phyloP scores from a whole-genome alignment of 257 asterid genomes.

The Striga asiatica region DNA sequence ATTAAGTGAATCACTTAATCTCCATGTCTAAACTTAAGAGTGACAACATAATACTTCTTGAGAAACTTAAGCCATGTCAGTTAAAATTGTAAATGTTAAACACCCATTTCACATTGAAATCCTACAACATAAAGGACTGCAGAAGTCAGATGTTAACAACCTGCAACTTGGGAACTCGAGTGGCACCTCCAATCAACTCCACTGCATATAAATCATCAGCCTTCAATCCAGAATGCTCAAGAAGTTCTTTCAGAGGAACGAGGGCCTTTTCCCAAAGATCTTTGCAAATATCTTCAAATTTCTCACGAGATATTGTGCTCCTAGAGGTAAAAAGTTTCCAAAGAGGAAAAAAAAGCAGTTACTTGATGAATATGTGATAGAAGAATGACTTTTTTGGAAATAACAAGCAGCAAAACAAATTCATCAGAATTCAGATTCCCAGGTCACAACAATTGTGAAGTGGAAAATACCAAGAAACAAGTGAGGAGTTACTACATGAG shows the following conservation, averaged over 20 bases:
- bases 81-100: neutral
- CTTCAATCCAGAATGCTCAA: constrained; percentile 62
- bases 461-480: neutral
- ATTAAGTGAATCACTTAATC: neutral
- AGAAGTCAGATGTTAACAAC: constrained; percentile 24
- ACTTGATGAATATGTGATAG: neutral
- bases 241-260: constrained; percentile 67
- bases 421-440: neutral
- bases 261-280: constrained; percentile 92
- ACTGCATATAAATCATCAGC: constrained; percentile 76
- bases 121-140: neutral
- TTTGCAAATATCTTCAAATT: constrained; percentile 86
- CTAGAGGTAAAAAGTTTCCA: constrained; percentile 25
- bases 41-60: neutral
- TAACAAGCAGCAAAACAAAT: neutral
- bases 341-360: neutral
- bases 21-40: neutral
- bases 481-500: neutral
- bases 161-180: constrained; percentile 98
- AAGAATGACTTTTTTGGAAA: neutral
- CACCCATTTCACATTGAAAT: neutral
- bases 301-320: constrained; percentile 94
- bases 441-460: neutral
- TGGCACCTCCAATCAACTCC: constrained; percentile 99
- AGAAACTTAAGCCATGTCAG: constrained; percentile 1